Conservation (phyloP, 768 basidiomycete species). For the Dacryopinax spathularia region DNA sequence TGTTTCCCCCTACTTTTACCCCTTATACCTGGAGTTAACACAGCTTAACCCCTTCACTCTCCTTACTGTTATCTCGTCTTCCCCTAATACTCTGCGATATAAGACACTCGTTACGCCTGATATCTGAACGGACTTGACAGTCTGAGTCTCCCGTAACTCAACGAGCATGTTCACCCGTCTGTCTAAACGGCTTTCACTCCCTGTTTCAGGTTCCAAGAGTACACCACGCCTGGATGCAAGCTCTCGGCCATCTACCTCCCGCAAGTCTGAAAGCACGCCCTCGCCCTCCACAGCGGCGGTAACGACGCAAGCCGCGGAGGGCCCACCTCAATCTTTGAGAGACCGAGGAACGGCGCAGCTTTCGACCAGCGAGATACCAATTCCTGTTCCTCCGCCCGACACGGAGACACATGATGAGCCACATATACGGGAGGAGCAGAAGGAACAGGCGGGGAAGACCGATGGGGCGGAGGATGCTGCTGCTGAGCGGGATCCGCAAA, state of each 20-base stretch:
- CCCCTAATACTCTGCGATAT: not conserved
- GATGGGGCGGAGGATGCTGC: no score
- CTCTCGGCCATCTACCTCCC: not conserved
- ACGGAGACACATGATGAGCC: no score
- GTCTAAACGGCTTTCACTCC: not conserved
- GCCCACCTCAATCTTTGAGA: no score
- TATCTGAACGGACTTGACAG: not conserved
- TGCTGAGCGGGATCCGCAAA: no score
- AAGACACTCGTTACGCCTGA: not conserved
- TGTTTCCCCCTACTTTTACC: not conserved
- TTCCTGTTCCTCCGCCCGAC: no score
- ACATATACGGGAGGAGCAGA: no score
- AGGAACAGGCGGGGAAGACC: no score
- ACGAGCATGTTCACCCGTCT: not conserved
- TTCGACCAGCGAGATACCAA: no score
- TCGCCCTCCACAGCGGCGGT: not conserved
- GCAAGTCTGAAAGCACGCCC: not conserved
- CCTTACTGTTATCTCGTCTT: not conserved
- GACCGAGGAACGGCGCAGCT: no score
- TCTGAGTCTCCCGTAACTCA: not conserved
- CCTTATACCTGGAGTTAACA: not conserved
- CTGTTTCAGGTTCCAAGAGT: not conserved
- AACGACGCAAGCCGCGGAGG: no score
- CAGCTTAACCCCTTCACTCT: not conserved
- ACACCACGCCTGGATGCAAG: not conserved